Conservation (phyloP, 306 rosid genomes). For the Casuarina cunninghamiana region DNA sequence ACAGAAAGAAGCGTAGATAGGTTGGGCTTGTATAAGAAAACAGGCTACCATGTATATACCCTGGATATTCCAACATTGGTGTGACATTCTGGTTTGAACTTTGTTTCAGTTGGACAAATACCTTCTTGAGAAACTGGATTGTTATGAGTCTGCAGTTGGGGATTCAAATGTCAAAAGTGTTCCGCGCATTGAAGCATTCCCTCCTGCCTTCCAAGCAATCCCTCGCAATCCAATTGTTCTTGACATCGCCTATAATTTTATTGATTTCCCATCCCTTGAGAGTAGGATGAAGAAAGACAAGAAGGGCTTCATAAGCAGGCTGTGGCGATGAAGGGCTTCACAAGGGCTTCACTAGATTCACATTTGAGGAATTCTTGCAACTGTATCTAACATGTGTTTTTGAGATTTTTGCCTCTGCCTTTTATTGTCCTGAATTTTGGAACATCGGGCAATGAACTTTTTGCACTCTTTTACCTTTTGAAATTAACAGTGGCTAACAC, state of each 20-base stretch:
- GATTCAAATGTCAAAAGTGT: slow-evolving; percentile 38
- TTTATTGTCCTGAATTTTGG: not conserved
- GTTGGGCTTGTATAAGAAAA: not conserved
- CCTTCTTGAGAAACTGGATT: slow-evolving; percentile 49
- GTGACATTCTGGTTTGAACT: not conserved
- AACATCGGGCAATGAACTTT: not conserved
- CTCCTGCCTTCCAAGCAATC: slow-evolving; percentile 46
- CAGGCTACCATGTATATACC: not conserved
- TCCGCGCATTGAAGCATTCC: slow-evolving; percentile 48
- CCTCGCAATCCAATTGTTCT: slow-evolving; percentile 59
- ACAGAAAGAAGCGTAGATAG: not conserved
- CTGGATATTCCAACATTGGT: not conserved
- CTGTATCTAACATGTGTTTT: not conserved
- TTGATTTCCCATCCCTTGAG: slow-evolving; percentile 57
- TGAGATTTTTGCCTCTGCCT: not conserved
- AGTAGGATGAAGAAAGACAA: slow-evolving; percentile 60
- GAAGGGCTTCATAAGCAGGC: slow-evolving; percentile 54
- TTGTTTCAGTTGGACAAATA: slow-evolving; percentile 42
- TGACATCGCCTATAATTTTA: slow-evolving; percentile 51
- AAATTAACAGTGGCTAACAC: not conserved
- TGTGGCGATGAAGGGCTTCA: slow-evolving; percentile 41
- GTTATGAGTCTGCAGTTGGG: slow-evolving; percentile 49
- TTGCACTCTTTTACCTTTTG: not conserved
- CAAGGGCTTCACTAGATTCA: not conserved
- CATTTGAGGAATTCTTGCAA: slow-evolving; percentile 6